Evolutionary conservation across 208 protist species (phyloP).

Genomic region (Leishmania major): DNA sequence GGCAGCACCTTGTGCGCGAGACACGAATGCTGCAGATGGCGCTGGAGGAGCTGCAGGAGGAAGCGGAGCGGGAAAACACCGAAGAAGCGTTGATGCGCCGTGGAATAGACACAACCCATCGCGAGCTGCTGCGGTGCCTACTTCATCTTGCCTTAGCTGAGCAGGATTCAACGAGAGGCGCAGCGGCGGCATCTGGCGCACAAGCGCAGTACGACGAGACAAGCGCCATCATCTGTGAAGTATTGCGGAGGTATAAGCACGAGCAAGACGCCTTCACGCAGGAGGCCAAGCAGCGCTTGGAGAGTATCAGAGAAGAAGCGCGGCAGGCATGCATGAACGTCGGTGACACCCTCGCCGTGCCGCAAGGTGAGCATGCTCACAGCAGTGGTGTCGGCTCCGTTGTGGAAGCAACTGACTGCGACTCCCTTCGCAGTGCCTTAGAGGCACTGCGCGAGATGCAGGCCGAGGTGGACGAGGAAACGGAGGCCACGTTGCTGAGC

Average conservation of each 20-base stretch:
- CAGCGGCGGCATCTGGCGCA: not conserved
- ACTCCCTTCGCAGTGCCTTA: not conserved
- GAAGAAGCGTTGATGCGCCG: not conserved
- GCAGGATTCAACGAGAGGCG: not conserved
- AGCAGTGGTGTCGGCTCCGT: not conserved
- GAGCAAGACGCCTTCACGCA: not conserved
- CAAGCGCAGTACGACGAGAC: not conserved
- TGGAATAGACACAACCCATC: not conserved
- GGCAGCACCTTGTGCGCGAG: slow-evolving; percentile 16
- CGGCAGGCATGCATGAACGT: not conserved
- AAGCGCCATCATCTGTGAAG: not conserved
- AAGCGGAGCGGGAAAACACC: not conserved
- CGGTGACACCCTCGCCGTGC: not conserved
- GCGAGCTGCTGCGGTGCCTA: slow-evolving; percentile 14
- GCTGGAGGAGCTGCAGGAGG: slow-evolving; percentile 25
- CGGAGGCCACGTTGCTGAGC: slow-evolving; percentile 11
- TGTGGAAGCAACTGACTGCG: not conserved
- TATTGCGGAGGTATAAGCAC: not conserved
- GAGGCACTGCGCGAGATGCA: slow-evolving; percentile 12
- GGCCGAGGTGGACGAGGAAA: slow-evolving; percentile 10
- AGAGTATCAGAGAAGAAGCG: not conserved
- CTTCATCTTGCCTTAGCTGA: slow-evolving; percentile 2
- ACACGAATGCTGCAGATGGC: slow-evolving; percentile 24
- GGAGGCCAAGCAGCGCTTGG: not conserved
- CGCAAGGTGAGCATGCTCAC: not conserved